Base-by-base conservation (phyloP, 163 green algal species). In the Volvox carteri region DNA sequence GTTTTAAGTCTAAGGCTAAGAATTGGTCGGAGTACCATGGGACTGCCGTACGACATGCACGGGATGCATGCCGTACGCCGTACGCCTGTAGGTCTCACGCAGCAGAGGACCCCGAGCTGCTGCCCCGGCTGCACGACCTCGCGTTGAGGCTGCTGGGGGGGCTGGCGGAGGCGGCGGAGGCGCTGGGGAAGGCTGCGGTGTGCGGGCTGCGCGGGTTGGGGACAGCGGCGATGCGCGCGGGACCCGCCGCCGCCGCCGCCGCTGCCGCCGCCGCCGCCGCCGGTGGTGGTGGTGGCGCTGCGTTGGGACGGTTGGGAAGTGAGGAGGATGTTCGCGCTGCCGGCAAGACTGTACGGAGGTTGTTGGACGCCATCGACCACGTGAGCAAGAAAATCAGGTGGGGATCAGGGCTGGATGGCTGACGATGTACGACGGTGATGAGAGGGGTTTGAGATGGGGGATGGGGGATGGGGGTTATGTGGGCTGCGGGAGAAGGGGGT, bases 161-260 rank as follows among this genome's bases (percentile, higher is more conserved):
- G 19, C 79, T 87, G 44, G 42, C 30, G 62, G 62, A 68, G 79
- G 62, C 62, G 41, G 60, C n/a, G n/a, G 79, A 87, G 79, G 79
- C 62, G 16, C 18, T 87, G 42, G 79, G 58, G 19, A 16, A 5
- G 8, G 75, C 48, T 1, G 30, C 41, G 48, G 35, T 30, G 4
- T 37, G 16, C 16, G 75, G 37, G n/a, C 30, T 84, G 6, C n/a
- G 50, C 12, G 30, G 33, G 4, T 52, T 72, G 48, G 75, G 50
- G n/a, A 23, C 21, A 16, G 41, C 9, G 50, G 30, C 4, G 23
- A n/a, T n/a, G n/a, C n/a, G n/a, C n/a, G n/a, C n/a, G n/a, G n/a
- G n/a, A n/a, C n/a, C n/a, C n/a, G n/a, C n/a, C n/a, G n/a, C n/a
- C n/a, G n/a, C n/a, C n/a, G n/a, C n/a, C n/a, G n/a, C n/a, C n/a